Conservation (phyloP, 805 yeast species). For the Dipodascus albidus region DNA sequence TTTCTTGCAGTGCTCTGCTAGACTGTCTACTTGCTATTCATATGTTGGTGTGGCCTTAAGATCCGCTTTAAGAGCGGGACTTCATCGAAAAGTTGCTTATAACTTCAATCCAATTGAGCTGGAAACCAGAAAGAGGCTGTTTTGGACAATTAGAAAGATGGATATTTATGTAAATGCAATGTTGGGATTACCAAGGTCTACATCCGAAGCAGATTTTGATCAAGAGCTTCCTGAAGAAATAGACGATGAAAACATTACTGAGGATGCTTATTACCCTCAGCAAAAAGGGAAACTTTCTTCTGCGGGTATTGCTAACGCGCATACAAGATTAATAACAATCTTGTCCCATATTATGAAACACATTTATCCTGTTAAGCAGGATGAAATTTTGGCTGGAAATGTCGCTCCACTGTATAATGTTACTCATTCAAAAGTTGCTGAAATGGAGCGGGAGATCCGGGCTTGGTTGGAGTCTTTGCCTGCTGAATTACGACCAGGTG, state of each 20-base stretch:
- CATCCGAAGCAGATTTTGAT: conserved; percentile 70
- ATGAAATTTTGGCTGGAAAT: conserved; percentile 14
- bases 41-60: conserved; percentile 82
- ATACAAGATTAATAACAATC: conserved; percentile 61
- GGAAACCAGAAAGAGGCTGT: conserved; percentile 73
- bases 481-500: conserved; percentile 55
- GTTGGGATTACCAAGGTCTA: conserved; percentile 72
- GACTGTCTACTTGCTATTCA: conserved; percentile 77
- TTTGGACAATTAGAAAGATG: conserved; percentile 85
- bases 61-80: conserved; percentile 71
- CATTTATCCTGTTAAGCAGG: conserved; percentile 60
- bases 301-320: conserved; percentile 74
- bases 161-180: conserved; percentile 83
- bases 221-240: conserved; percentile 77
- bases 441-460: conserved; percentile 57
- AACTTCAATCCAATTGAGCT: conserved; percentile 64
- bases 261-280: conserved; percentile 40
- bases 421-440: conserved; percentile 33
- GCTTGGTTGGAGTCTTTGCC: conserved; percentile 68
- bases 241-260: conserved; percentile 78
- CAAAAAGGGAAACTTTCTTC: conserved; percentile 49
- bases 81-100: conserved; percentile 61
- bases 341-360: conserved; percentile 60
- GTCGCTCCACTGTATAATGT: conserved; percentile 8
- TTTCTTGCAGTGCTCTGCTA: conserved; percentile 79